Evolutionary conservation across 2,329 filamentous ascomycete genomes (phyloP).

Genomic region (Aspergillus terreus): DNA sequence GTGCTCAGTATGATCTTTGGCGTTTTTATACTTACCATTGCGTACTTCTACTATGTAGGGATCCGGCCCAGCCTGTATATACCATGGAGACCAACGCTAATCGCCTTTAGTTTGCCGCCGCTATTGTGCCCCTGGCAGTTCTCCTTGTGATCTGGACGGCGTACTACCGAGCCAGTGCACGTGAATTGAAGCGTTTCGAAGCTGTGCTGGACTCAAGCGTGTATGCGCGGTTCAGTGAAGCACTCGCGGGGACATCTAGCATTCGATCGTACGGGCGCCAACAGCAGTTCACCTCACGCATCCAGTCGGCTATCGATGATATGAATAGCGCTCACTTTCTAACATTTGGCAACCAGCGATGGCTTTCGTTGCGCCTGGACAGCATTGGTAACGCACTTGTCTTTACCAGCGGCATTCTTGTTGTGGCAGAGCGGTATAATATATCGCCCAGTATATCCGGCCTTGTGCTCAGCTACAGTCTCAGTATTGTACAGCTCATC

Average conservation of each 20-base stretch:
- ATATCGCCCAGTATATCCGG: conserved; percentile 82
- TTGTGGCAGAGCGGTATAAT: conserved; percentile 84
- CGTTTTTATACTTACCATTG: conserved; percentile 85
- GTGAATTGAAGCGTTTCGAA: conserved; percentile 93
- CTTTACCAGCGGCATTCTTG: conserved; percentile 82
- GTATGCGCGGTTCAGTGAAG: conserved; percentile 88
- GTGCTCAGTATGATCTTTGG: conserved; percentile 72
- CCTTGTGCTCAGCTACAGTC: conserved; percentile 86
- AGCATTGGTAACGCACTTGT: conserved; percentile 79
- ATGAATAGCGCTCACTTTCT: conserved; percentile 95
- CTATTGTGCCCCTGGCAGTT: conserved; percentile 65
- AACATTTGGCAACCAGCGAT: conserved; percentile 92
- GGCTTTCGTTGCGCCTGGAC: conserved; percentile 83
- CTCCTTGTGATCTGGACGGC: conserved; percentile 77
- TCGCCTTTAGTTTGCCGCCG: conserved; percentile 58
- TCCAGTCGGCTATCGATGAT: conserved; percentile 73
- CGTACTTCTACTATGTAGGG: conserved; percentile 75
- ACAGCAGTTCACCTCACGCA: conserved; percentile 65
- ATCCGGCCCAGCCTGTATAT: not conserved
- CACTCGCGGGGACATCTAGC: conserved; percentile 70
- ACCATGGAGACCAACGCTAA: not conserved
- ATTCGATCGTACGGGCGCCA: conserved; percentile 88
- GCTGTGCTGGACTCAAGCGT: conserved; percentile 81
- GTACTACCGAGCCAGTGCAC: conserved; percentile 87
- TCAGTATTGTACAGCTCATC: conserved; percentile 70